A percentile compares a stretch with the other conserved stretches of the same genome.
These are phyloP conservation scores for Xylariaceae sp. DNA, from an alignment of 2,329 filamentous ascomycete genomes.

Conservation along the genomic window DNA sequence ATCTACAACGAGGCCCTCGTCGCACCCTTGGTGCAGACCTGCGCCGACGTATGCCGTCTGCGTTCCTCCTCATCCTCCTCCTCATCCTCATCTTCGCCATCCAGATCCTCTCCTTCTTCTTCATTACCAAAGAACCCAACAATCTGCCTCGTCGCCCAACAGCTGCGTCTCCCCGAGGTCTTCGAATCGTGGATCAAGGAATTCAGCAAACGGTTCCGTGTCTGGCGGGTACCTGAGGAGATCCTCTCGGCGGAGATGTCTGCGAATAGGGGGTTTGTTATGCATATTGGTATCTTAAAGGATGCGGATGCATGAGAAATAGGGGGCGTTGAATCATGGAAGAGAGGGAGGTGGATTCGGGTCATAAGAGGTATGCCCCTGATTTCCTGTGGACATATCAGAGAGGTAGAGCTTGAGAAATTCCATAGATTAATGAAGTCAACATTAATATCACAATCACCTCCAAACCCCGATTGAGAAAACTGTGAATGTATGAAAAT, in stretches of 20 bases:
- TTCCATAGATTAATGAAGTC: too few species aligned
- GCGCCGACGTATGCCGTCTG: constrained; percentile 65
- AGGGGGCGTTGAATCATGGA: too few species aligned
- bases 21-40: constrained; percentile 74
- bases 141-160: constrained; percentile 79
- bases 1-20: constrained; percentile 91
- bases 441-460: too few species aligned
- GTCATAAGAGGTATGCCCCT: too few species aligned
- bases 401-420: too few species aligned
- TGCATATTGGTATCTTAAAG: constrained; percentile 69
- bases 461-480: too few species aligned
- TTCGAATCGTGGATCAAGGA: constrained; percentile 74
- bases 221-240: constrained; percentile 70
- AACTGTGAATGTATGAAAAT: too few species aligned
- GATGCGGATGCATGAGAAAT: background rate
- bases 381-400: too few species aligned
- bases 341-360: too few species aligned
- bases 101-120: too few species aligned
- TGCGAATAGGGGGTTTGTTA: constrained; percentile 67
- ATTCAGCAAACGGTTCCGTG: constrained; percentile 61
- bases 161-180: constrained; percentile 77
- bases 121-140: constrained; percentile 44
- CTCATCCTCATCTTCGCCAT: too few species aligned
- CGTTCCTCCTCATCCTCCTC: constrained; percentile 14
- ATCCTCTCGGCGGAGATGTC: constrained; percentile 54